Evolutionary conservation across 164 flowering plant genomes (phyloP), one percentile per base, ranked within the genome.

Genomic region (Paratinospora sagittata): DNA sequence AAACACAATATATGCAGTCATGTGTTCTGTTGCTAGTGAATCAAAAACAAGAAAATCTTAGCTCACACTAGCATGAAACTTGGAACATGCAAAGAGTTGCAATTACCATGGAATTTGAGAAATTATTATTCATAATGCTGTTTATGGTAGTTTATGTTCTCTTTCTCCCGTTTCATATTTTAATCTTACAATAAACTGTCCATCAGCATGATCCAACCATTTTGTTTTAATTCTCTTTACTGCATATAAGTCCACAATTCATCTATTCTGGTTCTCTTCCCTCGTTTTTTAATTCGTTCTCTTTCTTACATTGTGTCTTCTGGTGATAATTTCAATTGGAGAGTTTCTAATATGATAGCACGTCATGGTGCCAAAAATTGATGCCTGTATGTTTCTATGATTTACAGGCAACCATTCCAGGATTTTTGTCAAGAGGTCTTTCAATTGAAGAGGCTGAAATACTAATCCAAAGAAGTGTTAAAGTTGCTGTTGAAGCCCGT

Each of bases 321-420:
- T 63, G 66, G 30, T 8, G 30, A 16, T 63, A 63, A 33, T 63
- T 67, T 67, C 57, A 41, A 14, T 39, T 67, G 17, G n/a, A 13
- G 21, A 34, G 19, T 67, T 13, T 49, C n/a, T n/a, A 12, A 13
- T 17, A 14, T 49, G 19, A 49, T 17, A 52, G 21, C 21, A 16
- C 60, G 17, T 19, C 60, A 7, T 52, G 60, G 23, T 52, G 23
- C 60, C 19, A 52, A 52, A 4, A 52, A 52, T 52, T 11, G 60
- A 52, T 52, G n/a, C 23, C n/a, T 52, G 14, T 16, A 17, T 49
- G 17, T 6, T 41, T 41, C 45, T 49, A 49, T 49, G 21, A 14
- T 60, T 72, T 66, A 14, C 74, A 91, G 97, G 98, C 98, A 24
- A 92, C 96, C 0, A 52, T 95, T 57, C 96, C 87, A 41, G 97